Evolutionary conservation across 2,329 filamentous ascomycete species (phyloP), one percentile per base, ranked within the genome.

Genomic region (Lojkania enalia): DNA sequence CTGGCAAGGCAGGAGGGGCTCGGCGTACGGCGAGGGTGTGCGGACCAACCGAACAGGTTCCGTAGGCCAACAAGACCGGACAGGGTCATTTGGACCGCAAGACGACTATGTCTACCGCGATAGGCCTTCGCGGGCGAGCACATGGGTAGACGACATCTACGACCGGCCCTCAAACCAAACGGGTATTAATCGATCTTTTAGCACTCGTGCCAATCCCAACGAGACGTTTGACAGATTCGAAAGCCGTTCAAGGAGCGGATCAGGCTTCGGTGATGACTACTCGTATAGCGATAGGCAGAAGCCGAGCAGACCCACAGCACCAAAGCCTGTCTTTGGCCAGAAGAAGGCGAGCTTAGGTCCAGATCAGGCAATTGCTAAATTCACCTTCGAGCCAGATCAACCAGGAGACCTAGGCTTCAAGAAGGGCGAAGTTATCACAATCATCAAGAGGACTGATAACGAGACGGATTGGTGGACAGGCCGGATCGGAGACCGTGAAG

Each of bases 391-490:
- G 52, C 86, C 90, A 0, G 92, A 96, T 61, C 91, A 96, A 70
- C 84, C 90, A 0, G 92, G 92, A 3, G 92, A 99, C 67, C 70
- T 97, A 44, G 89, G 86, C 0, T 99, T 99, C 74, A 96, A 95
- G 76, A 99, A 99, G 78, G 94, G 94, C 15, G 94, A 99, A 20
- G 72, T 97, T 44, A 96, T 99, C 55, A 96, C 90, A 1, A 90
- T 99, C 46, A 70, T 95, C 45, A 96, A 99, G 77, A 87, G 88
- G 71, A 97, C 92, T 4, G 89, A 97, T 3, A 96, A 87, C 58
- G 87, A 89, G 46, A 91, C 90, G 45, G 92, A 97, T 69, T 97
- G 92, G 92, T 97, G 92, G 94, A 97, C 92, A 14, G 94, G 94
- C 19, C 86, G 87, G 71, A 85, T 96, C 62, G 91, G 91, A 20